Conservation (phyloP, 169 alveolate genomes). For the Sarcocystis neurona region DNA sequence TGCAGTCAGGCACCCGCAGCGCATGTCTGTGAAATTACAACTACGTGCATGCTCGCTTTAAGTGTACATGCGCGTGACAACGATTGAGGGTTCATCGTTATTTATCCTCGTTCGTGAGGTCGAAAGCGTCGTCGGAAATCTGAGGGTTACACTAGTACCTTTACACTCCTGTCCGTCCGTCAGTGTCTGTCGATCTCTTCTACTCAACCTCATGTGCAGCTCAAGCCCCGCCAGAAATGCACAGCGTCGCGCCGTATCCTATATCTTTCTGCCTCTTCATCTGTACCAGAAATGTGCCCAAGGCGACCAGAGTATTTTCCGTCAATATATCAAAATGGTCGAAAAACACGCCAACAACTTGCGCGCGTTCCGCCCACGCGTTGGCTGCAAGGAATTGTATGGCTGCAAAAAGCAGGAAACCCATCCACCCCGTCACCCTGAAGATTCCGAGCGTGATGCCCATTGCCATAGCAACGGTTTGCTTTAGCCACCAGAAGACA, state of each 20-base stretch:
- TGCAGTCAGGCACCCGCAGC: no score
- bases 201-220: no score
- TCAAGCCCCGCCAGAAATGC: no score
- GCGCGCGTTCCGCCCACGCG: conserved; percentile 22
- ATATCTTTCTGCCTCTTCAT: not conserved
- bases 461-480: not conserved
- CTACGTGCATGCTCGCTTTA: no score
- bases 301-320: conserved; percentile 6
- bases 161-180: no score
- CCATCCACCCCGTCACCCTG: conserved; percentile 16
- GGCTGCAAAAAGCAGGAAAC: not conserved
- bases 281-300: conserved; percentile 3
- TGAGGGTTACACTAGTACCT: no score
- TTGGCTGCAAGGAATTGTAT: conserved; percentile 8
- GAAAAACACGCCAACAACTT: conserved; percentile 3
- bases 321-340: conserved; percentile 22
- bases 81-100: no score
- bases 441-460: conserved; percentile 7
- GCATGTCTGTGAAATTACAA: no score
- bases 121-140: no score
- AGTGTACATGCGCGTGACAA: no score
- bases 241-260: not conserved
- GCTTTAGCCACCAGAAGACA: conserved; percentile 40
- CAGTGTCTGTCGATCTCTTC: no score
- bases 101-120: no score